A percentile compares a stretch with the other conserved stretches of the same genome.
These are phyloP conservation scores for Typha latifolia DNA, from an alignment of 176 grass and related monocot genomes.

Conservation along the genomic window DNA sequence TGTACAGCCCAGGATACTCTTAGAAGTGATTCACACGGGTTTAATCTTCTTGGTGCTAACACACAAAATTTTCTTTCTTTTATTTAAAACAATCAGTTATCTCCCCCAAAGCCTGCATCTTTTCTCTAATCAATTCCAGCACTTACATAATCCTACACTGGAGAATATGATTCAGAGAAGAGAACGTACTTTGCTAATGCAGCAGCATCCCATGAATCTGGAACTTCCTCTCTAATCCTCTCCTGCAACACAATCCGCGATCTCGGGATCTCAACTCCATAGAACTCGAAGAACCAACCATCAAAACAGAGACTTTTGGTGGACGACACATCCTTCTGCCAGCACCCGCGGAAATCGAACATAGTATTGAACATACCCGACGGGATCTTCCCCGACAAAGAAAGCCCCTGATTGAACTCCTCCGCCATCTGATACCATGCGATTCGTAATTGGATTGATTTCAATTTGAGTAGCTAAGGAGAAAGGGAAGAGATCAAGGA, in stretches of 20 bases:
- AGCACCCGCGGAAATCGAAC: constrained; percentile 70
- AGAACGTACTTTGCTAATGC: constrained; percentile 48
- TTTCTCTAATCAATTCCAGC: too few relatives aligned
- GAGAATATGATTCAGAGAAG: not conserved
- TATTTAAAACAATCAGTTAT: too few relatives aligned
- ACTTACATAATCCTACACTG: too few relatives aligned
- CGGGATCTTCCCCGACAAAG: constrained; percentile 57
- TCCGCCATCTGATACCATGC: constrained; percentile 53
- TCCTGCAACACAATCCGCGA: constrained; percentile 27
- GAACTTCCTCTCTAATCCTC: constrained; percentile 40
- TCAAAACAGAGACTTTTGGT: constrained; percentile 69
- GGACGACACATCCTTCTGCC: constrained; percentile 57
- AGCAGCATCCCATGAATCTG: constrained; percentile 50
- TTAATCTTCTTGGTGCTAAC: too few relatives aligned
- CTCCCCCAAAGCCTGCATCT: too few relatives aligned
- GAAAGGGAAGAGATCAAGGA: not conserved
- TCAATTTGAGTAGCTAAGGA: not conserved
- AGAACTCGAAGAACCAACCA: constrained; percentile 57
- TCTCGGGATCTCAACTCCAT: constrained; percentile 55
- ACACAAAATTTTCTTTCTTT: too few relatives aligned
- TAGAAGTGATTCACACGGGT: too few relatives aligned
- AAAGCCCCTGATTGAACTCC: constrained; percentile 52
- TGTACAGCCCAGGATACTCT: too few relatives aligned
- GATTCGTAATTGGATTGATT: not conserved
- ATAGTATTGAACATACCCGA: constrained; percentile 70